Base-by-base conservation (phyloP, 176 grass and related monocot genomes). In the Cenchrus americanus region DNA sequence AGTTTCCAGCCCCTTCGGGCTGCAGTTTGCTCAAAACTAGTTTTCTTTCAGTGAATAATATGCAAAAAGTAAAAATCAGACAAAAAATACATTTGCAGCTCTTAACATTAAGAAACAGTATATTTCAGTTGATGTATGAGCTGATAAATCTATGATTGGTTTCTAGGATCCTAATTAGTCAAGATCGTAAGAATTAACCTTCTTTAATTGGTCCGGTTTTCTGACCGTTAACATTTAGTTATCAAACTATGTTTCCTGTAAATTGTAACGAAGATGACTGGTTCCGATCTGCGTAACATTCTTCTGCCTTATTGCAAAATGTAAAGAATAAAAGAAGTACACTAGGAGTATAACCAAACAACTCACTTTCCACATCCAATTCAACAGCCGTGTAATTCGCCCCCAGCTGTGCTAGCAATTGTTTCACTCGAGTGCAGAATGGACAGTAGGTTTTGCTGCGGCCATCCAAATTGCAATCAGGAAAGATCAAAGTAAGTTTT, bases 301-400 rank as follows among this genome's bases (percentile, higher is more conserved):
- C 21, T 3, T 10, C 8, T 10, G 19, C 21, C 57, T 10, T 10
- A 11, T 54, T 54, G 15, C 15, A 7, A 18, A 54, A 1, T 6
- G 30, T 50, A 3, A 22, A 50, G 14, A 46, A 46, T 8, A 57
- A 14, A 23, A n/a, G 54, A 75, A 9, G 40, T 75, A 37, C 21
- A 2, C 11, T 12, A 30, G n/a, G 4, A 44, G 43, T 44, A 27
- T 18, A 73, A 63, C 5, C 8, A 64, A 69, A 57, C 0, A 2
- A 92, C 88, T 87, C 67, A 93, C 91, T 85, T 93, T 90, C 91
- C 60, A 83, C 85, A 65, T 93, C 88, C 70, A 93, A 79, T 57
- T 93, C 91, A 71, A 93, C 65, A 18, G 48, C 73, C 85, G 85
- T 90, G 71, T 83, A 93, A 46, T 32, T 60, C 24, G 85, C 82